Evolutionary conservation across 2,329 filamentous ascomycete species (phyloP), one percentile per base, ranked within the genome.

Genomic region (Exophiala lecanii-corni): DNA sequence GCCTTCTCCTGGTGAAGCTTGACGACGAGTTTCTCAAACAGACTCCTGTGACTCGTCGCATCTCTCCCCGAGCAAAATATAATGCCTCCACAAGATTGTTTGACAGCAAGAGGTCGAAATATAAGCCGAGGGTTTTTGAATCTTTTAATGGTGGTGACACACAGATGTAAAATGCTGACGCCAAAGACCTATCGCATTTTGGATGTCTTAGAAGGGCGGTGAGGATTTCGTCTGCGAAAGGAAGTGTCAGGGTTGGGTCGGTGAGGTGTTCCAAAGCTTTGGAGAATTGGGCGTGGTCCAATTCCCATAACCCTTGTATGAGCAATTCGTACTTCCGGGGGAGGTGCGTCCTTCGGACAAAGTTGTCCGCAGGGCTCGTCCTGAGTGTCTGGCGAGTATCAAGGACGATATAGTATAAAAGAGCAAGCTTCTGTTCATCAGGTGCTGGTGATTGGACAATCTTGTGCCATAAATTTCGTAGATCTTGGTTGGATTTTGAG

Each of bases 141-240:
- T 73, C 77, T 53, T 77, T 77, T n/a, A 94, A 69, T 15, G 83
- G 78, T 2, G 88, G 87, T 52, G 81, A 81, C 1, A 84, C 81
- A 9, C 82, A 79, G 53, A 89, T 75, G 65, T 85, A 92, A 65
- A 92, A 94, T 9, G 86, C 82, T 19, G 92, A 73, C 0, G 85
- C 76, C 2, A 89, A 72, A 18, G 69, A 74, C 55, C 78, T 76
- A 58, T 87, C 81, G 43, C 72, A 69, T 36, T 74, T 67, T 31
- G 72, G 67, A 26, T 79, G 72, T 51, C 80, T 74, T 2, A 62
- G 51, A 26, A 76, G 74, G 39, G 86, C 78, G 3, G 92, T 75
- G 54, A 92, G 73, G 39, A 94, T 89, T 49, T 94, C 85, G 64
- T 92, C 86, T 43, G 85, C 77, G 57, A 92, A 94, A 41, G 88